A percentile compares a stretch with the other conserved stretches of the same genome.
phyloP scores from a whole-genome alignment of 2,329 filamentous ascomycete species.

The Dothistroma septosporum region DNA sequence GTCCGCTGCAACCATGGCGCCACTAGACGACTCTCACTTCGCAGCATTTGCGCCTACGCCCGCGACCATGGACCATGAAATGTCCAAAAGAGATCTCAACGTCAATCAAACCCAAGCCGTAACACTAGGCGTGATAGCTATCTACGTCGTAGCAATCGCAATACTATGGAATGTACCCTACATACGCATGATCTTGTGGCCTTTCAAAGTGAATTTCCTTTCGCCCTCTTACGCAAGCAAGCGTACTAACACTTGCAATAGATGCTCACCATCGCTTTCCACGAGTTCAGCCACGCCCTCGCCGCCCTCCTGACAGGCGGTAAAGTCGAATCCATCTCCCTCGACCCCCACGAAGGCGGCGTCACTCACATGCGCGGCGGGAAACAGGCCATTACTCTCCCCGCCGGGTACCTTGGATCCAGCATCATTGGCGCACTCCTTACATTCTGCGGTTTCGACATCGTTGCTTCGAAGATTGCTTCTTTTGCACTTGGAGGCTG shows the following conservation, averaged over 20 bases:
- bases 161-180: slow-evolving; percentile 77
- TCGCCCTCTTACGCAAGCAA: neutral
- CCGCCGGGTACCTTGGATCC: slow-evolving; percentile 73
- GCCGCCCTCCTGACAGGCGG: slow-evolving; percentile 69
- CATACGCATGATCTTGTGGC: slow-evolving; percentile 70
- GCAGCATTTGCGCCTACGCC: neutral
- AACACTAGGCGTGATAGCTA: slow-evolving; percentile 66
- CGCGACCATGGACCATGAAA: slow-evolving; percentile 12
- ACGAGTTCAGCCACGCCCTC: slow-evolving; percentile 73
- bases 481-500: slow-evolving; percentile 68
- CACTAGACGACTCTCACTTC: neutral
- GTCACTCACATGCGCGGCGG: slow-evolving; percentile 75
- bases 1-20: neutral
- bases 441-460: slow-evolving; percentile 77
- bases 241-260: slow-evolving; percentile 29
- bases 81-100: slow-evolving; percentile 53
- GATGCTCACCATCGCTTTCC: slow-evolving; percentile 81
- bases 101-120: slow-evolving; percentile 66
- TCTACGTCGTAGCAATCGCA: slow-evolving; percentile 69
- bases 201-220: slow-evolving; percentile 61
- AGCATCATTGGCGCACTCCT: slow-evolving; percentile 72
- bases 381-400: slow-evolving; percentile 64
- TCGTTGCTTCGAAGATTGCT: slow-evolving; percentile 74
- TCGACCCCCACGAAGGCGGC: slow-evolving; percentile 72
- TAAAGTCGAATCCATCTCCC: slow-evolving; percentile 66